A percentile compares a stretch with the other conserved stretches of the same genome.
Evolutionary conservation across 345 rosid species (phyloP).

Genomic region (Corymbia maculata): DNA sequence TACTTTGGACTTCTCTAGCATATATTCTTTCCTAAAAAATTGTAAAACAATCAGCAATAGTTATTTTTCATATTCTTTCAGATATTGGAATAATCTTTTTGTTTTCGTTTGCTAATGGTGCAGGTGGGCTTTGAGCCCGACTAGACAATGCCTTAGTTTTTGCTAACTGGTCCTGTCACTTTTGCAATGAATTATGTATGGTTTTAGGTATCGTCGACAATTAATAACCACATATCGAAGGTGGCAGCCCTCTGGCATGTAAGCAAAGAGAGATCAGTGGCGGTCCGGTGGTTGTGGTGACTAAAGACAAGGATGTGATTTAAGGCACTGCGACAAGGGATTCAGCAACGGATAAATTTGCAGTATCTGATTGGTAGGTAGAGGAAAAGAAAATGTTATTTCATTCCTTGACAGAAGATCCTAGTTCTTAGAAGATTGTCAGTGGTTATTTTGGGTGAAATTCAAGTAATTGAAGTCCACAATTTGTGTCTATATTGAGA

Average conservation of each 20-base stretch:
- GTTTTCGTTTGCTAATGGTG: not conserved
- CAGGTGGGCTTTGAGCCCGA: not conserved
- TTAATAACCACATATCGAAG: not conserved
- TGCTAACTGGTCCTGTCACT: not conserved
- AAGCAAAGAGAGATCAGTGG: not conserved
- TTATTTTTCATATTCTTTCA: not conserved
- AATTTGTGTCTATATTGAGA: not conserved
- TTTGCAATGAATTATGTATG: not conserved
- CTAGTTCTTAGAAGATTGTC: not conserved
- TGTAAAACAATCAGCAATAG: not conserved
- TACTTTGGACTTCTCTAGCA: not conserved
- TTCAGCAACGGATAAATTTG: not conserved
- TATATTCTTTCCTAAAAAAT: not conserved
- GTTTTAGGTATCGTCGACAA: not conserved
- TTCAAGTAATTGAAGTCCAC: not conserved
- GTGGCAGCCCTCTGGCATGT: not conserved
- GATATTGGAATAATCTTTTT: not conserved
- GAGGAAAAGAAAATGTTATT: not conserved
- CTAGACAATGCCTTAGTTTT: not conserved
- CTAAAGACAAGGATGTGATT: not conserved
- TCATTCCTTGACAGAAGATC: not conserved
- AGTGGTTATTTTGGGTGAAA: not conserved
- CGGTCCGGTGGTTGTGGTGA: not conserved
- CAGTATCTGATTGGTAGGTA: not conserved
- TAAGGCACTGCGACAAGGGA: not conserved